These are phyloP conservation scores for Dorcoceras hygrometricum DNA, from an alignment of 257 asterid genomes.

Conservation along the genomic window DNA sequence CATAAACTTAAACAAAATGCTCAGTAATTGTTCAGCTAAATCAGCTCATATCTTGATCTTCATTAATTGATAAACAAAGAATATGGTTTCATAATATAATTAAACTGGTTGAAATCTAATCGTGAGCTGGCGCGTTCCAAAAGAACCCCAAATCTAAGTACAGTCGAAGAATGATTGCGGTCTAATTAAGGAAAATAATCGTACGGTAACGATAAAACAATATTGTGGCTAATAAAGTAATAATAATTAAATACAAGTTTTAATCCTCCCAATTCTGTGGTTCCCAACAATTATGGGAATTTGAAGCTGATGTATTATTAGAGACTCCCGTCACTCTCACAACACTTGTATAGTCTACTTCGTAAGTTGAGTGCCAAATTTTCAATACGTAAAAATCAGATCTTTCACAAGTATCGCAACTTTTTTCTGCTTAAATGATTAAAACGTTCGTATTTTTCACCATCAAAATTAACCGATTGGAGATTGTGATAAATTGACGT, in stretches of 20 bases:
- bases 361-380: background rate
- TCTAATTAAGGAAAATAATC: background rate
- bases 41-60: too few species aligned
- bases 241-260: too few species aligned
- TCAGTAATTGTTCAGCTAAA: too few species aligned
- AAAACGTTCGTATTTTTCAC: background rate
- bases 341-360: background rate
- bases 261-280: background rate
- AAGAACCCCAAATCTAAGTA: background rate
- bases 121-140: background rate
- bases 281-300: slow-evolving; percentile 19
- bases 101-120: background rate
- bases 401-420: background rate
- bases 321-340: background rate
- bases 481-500: background rate
- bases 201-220: background rate
- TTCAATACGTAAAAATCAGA: background rate
- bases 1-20: too few species aligned
- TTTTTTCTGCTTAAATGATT: slow-evolving; percentile 1
- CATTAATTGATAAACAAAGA: too few species aligned
- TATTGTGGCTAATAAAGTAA: background rate
- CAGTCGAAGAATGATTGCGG: background rate
- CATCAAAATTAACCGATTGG: slow-evolving; percentile 1
- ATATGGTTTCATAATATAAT: too few species aligned
- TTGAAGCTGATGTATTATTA: background rate